Percentiles rank a stretch among this genome's conserved stretches.
Conservation (phyloP, 225 moss, liverwort and hornwort genomes). For the Pleurozium schreberi region DNA sequence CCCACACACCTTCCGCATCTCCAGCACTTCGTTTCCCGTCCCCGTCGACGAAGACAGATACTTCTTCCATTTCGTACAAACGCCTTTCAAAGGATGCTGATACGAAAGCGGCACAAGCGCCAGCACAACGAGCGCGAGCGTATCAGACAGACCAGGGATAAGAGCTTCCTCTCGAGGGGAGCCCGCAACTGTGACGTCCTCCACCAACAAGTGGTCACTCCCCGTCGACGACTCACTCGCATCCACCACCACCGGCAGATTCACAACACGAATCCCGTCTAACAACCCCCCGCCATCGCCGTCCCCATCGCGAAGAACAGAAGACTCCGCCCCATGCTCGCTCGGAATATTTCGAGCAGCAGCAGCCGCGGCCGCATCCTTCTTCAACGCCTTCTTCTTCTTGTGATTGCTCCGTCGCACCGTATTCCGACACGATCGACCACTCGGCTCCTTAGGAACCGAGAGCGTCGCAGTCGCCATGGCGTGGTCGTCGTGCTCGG, state of each 20-base stretch:
- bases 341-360: not conserved
- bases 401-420: slow-evolving; percentile 7
- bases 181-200: not conserved
- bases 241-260: not conserved
- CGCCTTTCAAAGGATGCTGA: slow-evolving; percentile 40
- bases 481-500: not conserved
- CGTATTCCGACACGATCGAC: slow-evolving; percentile 3
- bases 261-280: not conserved
- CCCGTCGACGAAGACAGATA: slow-evolving; percentile 17
- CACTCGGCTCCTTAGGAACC: slow-evolving; percentile 12
- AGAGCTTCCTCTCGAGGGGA: slow-evolving; percentile 20
- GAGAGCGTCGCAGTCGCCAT: slow-evolving; percentile 47
- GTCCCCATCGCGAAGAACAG: not conserved
- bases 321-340: slow-evolving; percentile 2
- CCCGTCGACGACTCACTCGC: slow-evolving; percentile 5
- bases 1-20: slow-evolving; percentile 29
- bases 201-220: not conserved
- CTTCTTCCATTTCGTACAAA: slow-evolving; percentile 66
- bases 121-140: slow-evolving; percentile 46
- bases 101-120: slow-evolving; percentile 52
- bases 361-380: slow-evolving; percentile 1
- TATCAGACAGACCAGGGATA: slow-evolving; percentile 48
- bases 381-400: slow-evolving; percentile 28
- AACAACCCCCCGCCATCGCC: not conserved
- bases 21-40: slow-evolving; percentile 39